phyloP scores from a whole-genome alignment of 2,329 filamentous ascomycete species.

The Celoporthe dispersa region DNA sequence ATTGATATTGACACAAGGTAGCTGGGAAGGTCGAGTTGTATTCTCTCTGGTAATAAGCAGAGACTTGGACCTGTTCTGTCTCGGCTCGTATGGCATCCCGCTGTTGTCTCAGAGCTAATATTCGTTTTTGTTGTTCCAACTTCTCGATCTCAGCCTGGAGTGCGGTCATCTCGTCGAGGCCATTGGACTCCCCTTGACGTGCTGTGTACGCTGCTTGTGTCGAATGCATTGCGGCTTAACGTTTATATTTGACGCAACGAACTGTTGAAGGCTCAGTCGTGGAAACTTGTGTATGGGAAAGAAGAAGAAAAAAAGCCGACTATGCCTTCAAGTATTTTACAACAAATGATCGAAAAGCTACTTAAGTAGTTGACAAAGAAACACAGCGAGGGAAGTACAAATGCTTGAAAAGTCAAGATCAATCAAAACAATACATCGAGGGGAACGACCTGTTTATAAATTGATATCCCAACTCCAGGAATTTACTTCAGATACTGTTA shows the following conservation, averaged over 20 bases:
- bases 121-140: not conserved
- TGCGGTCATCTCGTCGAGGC: not conserved
- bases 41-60: not conserved
- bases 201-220: not conserved
- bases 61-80: not conserved
- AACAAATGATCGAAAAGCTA: too few relatives aligned
- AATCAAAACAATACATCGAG: not conserved
- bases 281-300: too few relatives aligned
- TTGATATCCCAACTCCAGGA: not conserved
- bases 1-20: too few relatives aligned
- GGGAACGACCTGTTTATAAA: not conserved
- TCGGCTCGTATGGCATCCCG: not conserved
- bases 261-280: too few relatives aligned
- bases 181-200: not conserved
- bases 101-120: not conserved
- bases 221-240: not conserved
- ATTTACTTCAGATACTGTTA: not conserved
- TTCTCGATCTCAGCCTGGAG: slow-evolving; percentile 2
- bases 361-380: not conserved
- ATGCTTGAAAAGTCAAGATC: not conserved
- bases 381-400: not conserved
- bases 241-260: not conserved
- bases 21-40: too few relatives aligned
- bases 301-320: not conserved
- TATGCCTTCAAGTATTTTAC: not conserved